These are phyloP conservation scores for Trichosporon sp. DNA, from an alignment of 1,284 basidiomycete genomes.

Conservation along the genomic window DNA sequence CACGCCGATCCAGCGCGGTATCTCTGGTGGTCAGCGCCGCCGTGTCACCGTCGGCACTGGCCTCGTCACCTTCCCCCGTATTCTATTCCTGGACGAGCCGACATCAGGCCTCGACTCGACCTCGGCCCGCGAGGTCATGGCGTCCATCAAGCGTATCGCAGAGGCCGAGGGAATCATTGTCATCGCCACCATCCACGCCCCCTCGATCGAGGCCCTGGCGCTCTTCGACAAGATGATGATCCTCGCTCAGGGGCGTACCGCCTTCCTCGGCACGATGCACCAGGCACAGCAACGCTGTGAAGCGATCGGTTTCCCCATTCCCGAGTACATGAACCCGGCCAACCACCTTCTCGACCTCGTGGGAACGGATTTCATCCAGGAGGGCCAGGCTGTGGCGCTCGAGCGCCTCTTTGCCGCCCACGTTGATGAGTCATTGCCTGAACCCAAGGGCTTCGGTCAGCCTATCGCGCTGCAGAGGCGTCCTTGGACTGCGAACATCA, in stretches of 20 bases:
- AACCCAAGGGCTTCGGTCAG: slow-evolving; percentile 2
- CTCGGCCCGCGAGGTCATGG: slow-evolving; percentile 17
- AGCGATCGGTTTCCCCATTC: slow-evolving; percentile 21
- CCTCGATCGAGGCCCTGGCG: slow-evolving; percentile 42
- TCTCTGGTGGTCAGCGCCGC: slow-evolving; percentile 48
- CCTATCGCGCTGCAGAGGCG: not conserved
- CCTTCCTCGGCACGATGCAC: slow-evolving; percentile 26
- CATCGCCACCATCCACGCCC: slow-evolving; percentile 46
- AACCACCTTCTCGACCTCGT: slow-evolving; percentile 35
- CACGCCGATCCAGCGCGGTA: slow-evolving; percentile 47
- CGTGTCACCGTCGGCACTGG: slow-evolving; percentile 43
- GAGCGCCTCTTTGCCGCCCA: slow-evolving; percentile 7
- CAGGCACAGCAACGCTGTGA: slow-evolving; percentile 18
- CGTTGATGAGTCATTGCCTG: not conserved
- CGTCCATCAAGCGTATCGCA: slow-evolving; percentile 16
- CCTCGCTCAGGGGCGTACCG: slow-evolving; percentile 34
- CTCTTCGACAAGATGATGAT: slow-evolving; percentile 43
- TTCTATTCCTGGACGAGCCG: slow-evolving; percentile 50
- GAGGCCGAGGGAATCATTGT: slow-evolving; percentile 23
- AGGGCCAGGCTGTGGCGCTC: slow-evolving; percentile 5
- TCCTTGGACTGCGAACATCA: not conserved
- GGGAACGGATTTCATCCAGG: slow-evolving; percentile 25
- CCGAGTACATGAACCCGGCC: slow-evolving; percentile 27
- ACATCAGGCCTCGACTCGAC: slow-evolving; percentile 31
- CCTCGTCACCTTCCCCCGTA: slow-evolving; percentile 40